Conservation (phyloP, 495 filamentous ascomycete species). For the Aspergillus conjunctus region DNA sequence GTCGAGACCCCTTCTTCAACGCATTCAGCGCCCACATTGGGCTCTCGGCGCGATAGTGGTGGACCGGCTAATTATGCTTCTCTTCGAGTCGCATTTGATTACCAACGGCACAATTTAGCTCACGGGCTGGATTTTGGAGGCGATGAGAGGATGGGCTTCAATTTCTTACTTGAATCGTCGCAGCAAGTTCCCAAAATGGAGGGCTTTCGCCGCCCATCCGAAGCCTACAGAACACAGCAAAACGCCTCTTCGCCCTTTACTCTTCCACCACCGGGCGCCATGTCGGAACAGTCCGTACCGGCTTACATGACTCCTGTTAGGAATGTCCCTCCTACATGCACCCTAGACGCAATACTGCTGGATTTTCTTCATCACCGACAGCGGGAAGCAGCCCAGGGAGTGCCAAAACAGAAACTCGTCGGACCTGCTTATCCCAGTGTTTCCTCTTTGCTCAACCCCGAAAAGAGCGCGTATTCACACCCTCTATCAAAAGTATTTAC, state of each 20-base stretch:
- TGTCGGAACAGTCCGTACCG: constrained; percentile 29
- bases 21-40: constrained; percentile 33
- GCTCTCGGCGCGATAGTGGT: constrained; percentile 33
- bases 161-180: constrained; percentile 63
- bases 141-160: constrained; percentile 65
- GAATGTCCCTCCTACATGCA: constrained; percentile 65
- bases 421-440: constrained; percentile 78
- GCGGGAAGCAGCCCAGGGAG: constrained; percentile 62
- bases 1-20: constrained; percentile 42
- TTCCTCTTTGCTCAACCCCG: constrained; percentile 70
- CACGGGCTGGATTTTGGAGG: constrained; percentile 60
- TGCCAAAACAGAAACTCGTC: constrained; percentile 59
- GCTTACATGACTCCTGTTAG: constrained; percentile 54
- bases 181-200: constrained; percentile 48
- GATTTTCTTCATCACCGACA: constrained; percentile 73
- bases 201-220: constrained; percentile 38
- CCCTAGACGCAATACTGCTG: constrained; percentile 73
- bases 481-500: constrained; percentile 80
- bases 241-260: constrained; percentile 30
- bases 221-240: constrained; percentile 28
- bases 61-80: constrained; percentile 28
- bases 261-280: constrained; percentile 23
- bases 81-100: constrained; percentile 43
- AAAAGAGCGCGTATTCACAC: constrained; percentile 60
- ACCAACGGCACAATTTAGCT: constrained; percentile 56